Evolutionary conservation across 352 stramenopile genomes (phyloP).

Genomic region (Phytophthora fragariae): DNA sequence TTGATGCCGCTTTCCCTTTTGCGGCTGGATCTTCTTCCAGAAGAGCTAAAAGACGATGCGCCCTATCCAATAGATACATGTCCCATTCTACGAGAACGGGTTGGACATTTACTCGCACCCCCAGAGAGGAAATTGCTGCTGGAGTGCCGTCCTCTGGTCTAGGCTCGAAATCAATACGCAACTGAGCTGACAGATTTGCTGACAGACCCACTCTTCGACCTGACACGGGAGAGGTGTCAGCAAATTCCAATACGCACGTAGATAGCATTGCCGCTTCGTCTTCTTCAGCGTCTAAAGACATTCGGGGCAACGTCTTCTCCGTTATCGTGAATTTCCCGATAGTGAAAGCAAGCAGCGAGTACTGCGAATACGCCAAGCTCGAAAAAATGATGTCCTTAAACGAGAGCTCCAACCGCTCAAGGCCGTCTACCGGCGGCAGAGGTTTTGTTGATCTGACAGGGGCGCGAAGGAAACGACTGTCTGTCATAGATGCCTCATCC

Average conservation of each 20-base stretch:
- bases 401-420: slow-evolving; percentile 71
- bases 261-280: slow-evolving; percentile 69
- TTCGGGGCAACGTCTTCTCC: slow-evolving; percentile 78
- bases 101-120: slow-evolving; percentile 75
- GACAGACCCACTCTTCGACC: slow-evolving; percentile 71
- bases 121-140: slow-evolving; percentile 49
- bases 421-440: slow-evolving; percentile 65
- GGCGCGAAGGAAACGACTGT: slow-evolving; percentile 34
- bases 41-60: slow-evolving; percentile 74
- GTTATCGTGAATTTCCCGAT: slow-evolving; percentile 72
- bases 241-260: slow-evolving; percentile 68
- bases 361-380: slow-evolving; percentile 64
- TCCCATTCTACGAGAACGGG: slow-evolving; percentile 87
- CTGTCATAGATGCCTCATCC: slow-evolving; percentile 23
- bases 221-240: slow-evolving; percentile 64
- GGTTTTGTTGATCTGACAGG: slow-evolving; percentile 40
- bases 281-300: slow-evolving; percentile 76
- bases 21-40: slow-evolving; percentile 59
- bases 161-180: slow-evolving; percentile 68
- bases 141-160: slow-evolving; percentile 30
- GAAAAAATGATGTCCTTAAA: slow-evolving; percentile 82
- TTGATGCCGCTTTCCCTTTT: slow-evolving; percentile 27
- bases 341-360: slow-evolving; percentile 57
- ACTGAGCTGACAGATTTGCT: slow-evolving; percentile 69
- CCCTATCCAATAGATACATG: slow-evolving; percentile 87